Base-by-base conservation (phyloP, 371 early-diverging fungal genomes). In the Mucor sp. region DNA sequence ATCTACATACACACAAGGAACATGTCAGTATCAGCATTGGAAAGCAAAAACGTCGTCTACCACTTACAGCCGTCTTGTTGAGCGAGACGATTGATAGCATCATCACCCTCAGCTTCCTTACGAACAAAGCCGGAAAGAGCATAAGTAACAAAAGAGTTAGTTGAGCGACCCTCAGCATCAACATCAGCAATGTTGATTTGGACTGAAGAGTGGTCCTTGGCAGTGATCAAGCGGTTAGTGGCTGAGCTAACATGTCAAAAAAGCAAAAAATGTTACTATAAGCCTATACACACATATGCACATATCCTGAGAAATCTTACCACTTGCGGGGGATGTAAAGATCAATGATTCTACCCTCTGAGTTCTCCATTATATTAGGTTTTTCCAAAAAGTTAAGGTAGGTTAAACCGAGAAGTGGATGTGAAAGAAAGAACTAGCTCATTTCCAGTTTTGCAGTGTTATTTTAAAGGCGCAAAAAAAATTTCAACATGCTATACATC, bases 141-240 rank as follows among this genome's bases (percentile, higher is more conserved):
- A 77, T 93, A 96, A 84, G 94, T 92, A 81, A 88, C 85, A 90
- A 78, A 89, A 77, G 85, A 74, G 69, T 91, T 92, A 67, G 89
- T 91, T 77, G 83, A 73, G 66, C 86, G 86, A 74, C 98, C 99
- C 66, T 85, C 86, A 70, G 90, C 93, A 76, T 97, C 94, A 70
- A 99, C 97, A 70, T 96, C 94, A 65, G 87, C 96, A 74, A 99
- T 84, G 94, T 95, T 97, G 91, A 99, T 90, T 87, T 98, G 99
- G 81, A 99, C 94, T 44, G 97, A 91, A 61, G 97, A 93, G 90
- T 99, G 99, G 89, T 99, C 99, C 91, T 97, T 78, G 74, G 81
- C 79, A 67, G 78, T 78, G 68, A 82, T 82, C 62, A 80, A 71
- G 66, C 79, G 80, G 76, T 79, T 80, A 71, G 83, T 80, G 75